Base-by-base conservation (phyloP, 2,329 filamentous ascomycete species). In the Apiospora aurea region DNA sequence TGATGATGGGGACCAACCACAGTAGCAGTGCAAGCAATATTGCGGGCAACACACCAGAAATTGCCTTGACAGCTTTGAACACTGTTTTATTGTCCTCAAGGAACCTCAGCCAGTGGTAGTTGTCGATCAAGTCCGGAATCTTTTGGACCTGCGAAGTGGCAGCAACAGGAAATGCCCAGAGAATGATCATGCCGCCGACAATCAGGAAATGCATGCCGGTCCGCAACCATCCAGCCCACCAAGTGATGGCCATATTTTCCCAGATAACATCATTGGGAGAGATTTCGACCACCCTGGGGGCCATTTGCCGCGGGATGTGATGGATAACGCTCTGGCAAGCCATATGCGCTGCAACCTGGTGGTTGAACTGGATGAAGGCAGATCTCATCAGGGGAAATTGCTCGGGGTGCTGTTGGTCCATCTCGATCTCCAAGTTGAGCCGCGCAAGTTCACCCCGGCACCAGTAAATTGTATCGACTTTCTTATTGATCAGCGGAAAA, bases 311-410 rank as follows among this genome's bases (percentile, higher is more conserved):
- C 0, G 96, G 96, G 0, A 97, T 82, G 78, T 99, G 96, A 80
- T 98, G 95, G 51, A 93, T 95, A 66, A 97, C 88, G 67, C 94
- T 91, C 80, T 99, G 96, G 80, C 95, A 98, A 72, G 96, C 96
- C 96, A 99, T 98, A 78, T 99, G 96, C 0, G 96, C 96, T 7
- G 96, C 95, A 1, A 98, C 94, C 80, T 99, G 96, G 79, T 98
- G 93, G 79, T 99, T 97, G 87, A 99, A 99, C 80, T 99, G 96
- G 73, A 99, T 95, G 77, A 99, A 99, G 0, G 96, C 96, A 0
- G 96, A 97, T 78, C 94, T 97, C 95, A 98, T 97, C 67, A 95
- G 84, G 0, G 96, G 95, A 74, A 94, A 98, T 5, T 92, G 90
- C 75, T 98, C 95, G 0, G 93, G 92, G 68, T 96, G 87, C 70